These are phyloP conservation scores for Alternaria solani DNA, from an alignment of 2,329 filamentous ascomycete species.

Conservation along the genomic window DNA sequence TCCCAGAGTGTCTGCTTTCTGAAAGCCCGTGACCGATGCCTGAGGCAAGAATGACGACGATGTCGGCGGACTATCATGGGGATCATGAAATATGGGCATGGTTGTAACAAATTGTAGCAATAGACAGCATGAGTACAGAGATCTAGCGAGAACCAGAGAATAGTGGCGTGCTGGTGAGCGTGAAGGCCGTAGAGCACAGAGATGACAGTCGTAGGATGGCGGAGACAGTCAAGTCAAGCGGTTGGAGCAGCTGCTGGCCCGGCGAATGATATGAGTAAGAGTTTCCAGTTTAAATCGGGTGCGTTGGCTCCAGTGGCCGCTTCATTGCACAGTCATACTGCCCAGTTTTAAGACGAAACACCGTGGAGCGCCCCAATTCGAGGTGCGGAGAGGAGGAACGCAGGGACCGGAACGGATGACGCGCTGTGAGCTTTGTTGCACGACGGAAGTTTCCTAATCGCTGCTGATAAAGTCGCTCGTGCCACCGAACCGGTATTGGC, in stretches of 20 bases:
- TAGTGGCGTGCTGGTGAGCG: constrained; percentile 19
- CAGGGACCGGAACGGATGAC: constrained; percentile 38
- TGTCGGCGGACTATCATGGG: constrained; percentile 37
- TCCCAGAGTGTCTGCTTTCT: constrained; percentile 26
- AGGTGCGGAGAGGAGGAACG: constrained; percentile 33
- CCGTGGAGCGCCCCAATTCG: constrained; percentile 25
- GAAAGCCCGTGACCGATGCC: constrained; percentile 20
- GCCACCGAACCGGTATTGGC: constrained; percentile 26
- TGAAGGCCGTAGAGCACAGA: constrained; percentile 28
- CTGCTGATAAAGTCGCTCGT: constrained; percentile 37
- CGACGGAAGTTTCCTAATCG: constrained; percentile 36
- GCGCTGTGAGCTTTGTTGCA: constrained; percentile 33
- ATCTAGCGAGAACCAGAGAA: constrained; percentile 10
- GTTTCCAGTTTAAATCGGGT: constrained; percentile 35
- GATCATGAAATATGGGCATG: constrained; percentile 54
- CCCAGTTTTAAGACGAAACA: constrained; percentile 32
- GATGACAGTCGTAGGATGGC: constrained; percentile 31
- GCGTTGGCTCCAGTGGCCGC: constrained; percentile 47
- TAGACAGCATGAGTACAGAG: constrained; percentile 37
- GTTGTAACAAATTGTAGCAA: constrained; percentile 25
- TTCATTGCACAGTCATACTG: constrained; percentile 27
- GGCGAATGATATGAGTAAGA: constrained; percentile 40
- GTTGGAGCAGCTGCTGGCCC: constrained; percentile 46
- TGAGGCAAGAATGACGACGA: constrained; percentile 27
- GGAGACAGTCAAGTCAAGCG: constrained; percentile 38